Percentiles rank a stretch among this genome's conserved stretches.
Evolutionary conservation across 352 stramenopile species (phyloP).

Genomic region (Phytopythium montanum): DNA sequence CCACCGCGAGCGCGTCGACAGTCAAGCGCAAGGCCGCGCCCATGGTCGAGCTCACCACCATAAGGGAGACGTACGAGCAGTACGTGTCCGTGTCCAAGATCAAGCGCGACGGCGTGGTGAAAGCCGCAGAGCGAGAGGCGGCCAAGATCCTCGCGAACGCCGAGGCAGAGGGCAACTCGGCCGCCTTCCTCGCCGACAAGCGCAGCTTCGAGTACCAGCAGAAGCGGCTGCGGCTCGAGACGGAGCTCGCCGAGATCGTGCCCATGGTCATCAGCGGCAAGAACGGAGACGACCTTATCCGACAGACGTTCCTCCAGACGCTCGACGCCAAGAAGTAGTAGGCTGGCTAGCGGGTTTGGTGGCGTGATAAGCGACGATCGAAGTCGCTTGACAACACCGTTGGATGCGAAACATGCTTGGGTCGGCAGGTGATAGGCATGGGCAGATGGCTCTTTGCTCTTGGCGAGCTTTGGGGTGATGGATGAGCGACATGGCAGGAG

Average conservation of each 20-base stretch:
- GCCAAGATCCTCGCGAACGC: constrained; percentile 47
- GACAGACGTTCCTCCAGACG: constrained; percentile 49
- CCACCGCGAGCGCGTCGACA: constrained; percentile 43
- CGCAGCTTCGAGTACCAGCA: constrained; percentile 71
- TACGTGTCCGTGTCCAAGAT: constrained; percentile 64
- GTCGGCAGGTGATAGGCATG: neutral
- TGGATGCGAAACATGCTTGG: neutral
- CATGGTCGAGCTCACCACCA: constrained; percentile 47
- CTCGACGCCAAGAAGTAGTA: constrained; percentile 22
- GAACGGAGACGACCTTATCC: constrained; percentile 79
- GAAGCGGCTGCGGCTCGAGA: constrained; percentile 69
- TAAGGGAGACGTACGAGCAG: constrained; percentile 64
- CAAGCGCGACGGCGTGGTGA: constrained; percentile 55
- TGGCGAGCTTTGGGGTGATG: no score
- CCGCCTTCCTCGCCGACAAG: constrained; percentile 65
- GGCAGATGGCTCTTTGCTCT: no score
- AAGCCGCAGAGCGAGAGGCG: constrained; percentile 59
- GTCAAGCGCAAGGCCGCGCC: constrained; percentile 60
- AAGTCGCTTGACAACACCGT: neutral
- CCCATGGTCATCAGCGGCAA: constrained; percentile 83
- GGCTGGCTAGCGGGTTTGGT: no score
- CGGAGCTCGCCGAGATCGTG: constrained; percentile 44
- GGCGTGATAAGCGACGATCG: neutral
- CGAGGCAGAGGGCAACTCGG: constrained; percentile 57
- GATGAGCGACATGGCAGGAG: no score